A percentile compares a stretch with the other conserved stretches of the same genome.
Conservation (phyloP, 2,329 filamentous ascomycete genomes). For the Aspergillus sp. region DNA sequence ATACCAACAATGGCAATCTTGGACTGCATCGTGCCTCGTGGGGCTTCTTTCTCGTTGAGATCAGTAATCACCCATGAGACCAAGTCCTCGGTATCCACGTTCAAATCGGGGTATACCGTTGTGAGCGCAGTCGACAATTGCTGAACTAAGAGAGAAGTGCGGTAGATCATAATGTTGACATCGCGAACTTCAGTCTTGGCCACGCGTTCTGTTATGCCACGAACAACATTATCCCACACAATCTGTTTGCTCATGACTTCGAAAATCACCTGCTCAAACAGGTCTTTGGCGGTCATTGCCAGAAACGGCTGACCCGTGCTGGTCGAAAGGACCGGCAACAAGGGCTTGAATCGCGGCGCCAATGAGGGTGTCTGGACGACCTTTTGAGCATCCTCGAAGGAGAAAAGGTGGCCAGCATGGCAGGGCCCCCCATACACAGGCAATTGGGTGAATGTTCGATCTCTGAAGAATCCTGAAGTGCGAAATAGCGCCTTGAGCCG, state of each 20-base stretch:
- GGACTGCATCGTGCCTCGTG: conserved; percentile 1
- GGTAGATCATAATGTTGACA: conserved; percentile 20
- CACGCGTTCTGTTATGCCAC: conserved; percentile 14
- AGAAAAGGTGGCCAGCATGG: conserved; percentile 46
- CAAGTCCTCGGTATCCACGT: conserved; percentile 12
- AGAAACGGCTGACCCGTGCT: conserved; percentile 10
- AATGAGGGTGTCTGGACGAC: conserved; percentile 6
- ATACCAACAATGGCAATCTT: conserved; percentile 1
- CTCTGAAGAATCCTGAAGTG: conserved; percentile 15
- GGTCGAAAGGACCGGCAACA: conserved; percentile 10
- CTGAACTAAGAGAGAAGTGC: conserved; percentile 20
- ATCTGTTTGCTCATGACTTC: conserved; percentile 18
- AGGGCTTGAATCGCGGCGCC: neutral
- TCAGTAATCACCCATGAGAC: conserved; percentile 15
- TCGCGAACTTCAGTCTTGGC: conserved; percentile 4
- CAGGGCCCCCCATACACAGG: conserved; percentile 26
- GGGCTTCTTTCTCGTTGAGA: neutral
- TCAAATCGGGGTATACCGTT: neutral
- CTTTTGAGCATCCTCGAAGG: conserved; percentile 5
- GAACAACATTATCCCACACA: conserved; percentile 13
- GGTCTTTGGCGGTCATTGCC: conserved; percentile 5
- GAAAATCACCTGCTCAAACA: conserved; percentile 13
- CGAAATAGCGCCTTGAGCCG: conserved; percentile 17
- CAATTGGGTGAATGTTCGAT: conserved; percentile 13
- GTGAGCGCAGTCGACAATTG: conserved; percentile 18